These are phyloP conservation scores for Plasmodium vivax DNA, from an alignment of 169 alveolate species.

Conservation along the genomic window DNA sequence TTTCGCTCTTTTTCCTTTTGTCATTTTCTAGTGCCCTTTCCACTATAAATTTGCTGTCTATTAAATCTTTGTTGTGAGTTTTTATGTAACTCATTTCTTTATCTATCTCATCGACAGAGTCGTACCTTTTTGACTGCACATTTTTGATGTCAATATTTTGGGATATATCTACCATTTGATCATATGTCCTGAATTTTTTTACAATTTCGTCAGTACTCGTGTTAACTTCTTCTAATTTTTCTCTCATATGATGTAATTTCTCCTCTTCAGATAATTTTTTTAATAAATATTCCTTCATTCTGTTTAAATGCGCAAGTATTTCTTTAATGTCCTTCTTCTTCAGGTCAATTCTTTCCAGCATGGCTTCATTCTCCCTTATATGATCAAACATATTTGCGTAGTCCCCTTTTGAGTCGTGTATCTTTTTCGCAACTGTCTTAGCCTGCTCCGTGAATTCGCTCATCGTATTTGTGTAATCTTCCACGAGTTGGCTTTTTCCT, in stretches of 20 bases:
- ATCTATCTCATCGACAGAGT: not conserved
- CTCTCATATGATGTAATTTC: not conserved
- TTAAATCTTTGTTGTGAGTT: not conserved
- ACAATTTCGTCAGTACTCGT: not conserved
- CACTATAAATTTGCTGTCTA: not conserved
- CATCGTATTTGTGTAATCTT: not conserved
- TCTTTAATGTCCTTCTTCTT: slow-evolving; percentile 2
- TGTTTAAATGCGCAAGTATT: not conserved
- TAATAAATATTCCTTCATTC: not conserved
- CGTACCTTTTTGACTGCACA: not conserved
- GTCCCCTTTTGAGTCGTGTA: not conserved
- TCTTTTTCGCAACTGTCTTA: not conserved
- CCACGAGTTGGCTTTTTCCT: not conserved
- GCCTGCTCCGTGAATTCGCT: not conserved
- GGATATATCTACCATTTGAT: not conserved
- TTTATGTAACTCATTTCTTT: not conserved
- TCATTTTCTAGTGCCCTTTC: not conserved
- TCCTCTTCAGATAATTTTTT: not conserved
- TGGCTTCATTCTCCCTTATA: not conserved
- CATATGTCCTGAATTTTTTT: not conserved
- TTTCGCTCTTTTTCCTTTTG: slow-evolving; percentile 6
- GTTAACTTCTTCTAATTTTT: not conserved
- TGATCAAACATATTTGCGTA: not conserved
- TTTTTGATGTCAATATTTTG: not conserved
- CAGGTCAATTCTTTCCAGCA: not conserved